Evolutionary conservation across 306 rosid genomes (phyloP), one percentile per base, ranked within the genome.

Genomic region (Pueraria montana): DNA sequence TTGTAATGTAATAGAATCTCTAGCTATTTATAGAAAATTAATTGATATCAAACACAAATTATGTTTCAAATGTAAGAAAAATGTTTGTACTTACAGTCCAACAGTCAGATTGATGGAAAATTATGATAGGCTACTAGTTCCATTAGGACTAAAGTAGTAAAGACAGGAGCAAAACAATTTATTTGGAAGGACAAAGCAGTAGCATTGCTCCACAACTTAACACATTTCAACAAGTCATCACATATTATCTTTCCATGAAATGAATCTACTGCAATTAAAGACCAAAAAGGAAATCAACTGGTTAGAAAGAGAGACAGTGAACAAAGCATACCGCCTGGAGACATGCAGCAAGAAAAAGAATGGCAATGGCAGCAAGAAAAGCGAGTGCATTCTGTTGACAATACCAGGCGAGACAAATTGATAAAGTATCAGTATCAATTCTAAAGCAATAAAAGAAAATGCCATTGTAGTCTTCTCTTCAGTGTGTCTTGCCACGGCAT

Each of bases 401-500:
- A 93, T 32, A 86, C 89, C 94, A 49, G 97, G 94, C 52, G 67
- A 78, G 64, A 87, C 65, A 50, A 93, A 80, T 82, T 89, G 98
- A 84, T 87, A 90, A 52, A 95, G 95, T 58, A 93, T 11, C 85
- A 91, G 97, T 97, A 42, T 87, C 3, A 27, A n/a, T n/a, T n/a
- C n/a, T n/a, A n/a, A n/a, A n/a, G n/a, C n/a, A n/a, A n/a, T n/a
- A n/a, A n/a, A n/a, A n/a, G n/a, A n/a, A n/a, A n/a, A n/a, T n/a
- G n/a, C n/a, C n/a, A n/a, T n/a, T n/a, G n/a, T n/a, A n/a, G n/a
- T n/a, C n/a, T n/a, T n/a, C n/a, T n/a, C n/a, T n/a, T n/a, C n/a
- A n/a, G n/a, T n/a, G n/a, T n/a, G n/a, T n/a, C n/a, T 89, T 59
- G 95, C 97, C 85, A 91, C 95, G 13, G 86, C 94, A 88, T 93